Evolutionary conservation across 208 protist species (phyloP), one percentile per base, ranked within the genome.

Genomic region (Acanthamoeba sp.): DNA sequence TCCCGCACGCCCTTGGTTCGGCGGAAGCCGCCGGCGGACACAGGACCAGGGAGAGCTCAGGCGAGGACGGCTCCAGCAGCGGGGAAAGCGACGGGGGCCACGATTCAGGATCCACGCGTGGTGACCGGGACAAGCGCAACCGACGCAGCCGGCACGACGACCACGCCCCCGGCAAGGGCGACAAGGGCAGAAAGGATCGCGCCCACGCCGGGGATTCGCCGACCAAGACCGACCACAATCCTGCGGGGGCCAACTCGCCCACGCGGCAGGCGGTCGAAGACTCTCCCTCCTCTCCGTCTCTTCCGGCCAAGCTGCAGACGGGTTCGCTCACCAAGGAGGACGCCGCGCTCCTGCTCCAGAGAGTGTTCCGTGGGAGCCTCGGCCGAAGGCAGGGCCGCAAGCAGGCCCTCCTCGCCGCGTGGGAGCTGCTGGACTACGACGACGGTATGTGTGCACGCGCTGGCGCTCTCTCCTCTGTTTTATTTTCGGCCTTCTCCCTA

Each of bases 251-350:
- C 16, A 18, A 22, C 48, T 52, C 48, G 48, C 48, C 48, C 48
- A 52, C 48, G 59, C 9, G n/a, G 59, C 22, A 12, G 59, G 59
- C 59, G 9, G 1, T 10, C 59, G 29, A 69, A 1, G 59, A 12
- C 20, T 12, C 59, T 24, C 59, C n/a, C 59, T 24, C 20, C 48
- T 52, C 48, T 59, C 55, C 55, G 4, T 22, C 22, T 24, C 18
- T 1, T 24, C 0, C 55, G 20, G 27, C 55, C 22, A 59, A 24
- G 22, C 55, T 22, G 14, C 4, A n/a, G 55, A n/a, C 55, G 55
- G 78, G 78, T 7, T 87, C 78, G 45, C 78, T 87, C 78, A 87
- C 45, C 29, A 87, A 87, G 78, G 78, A 87, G 22, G 78, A 87
- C 29, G 78, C 78, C 4, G 78, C 78, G 27, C 20, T 87, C 14